phyloP scores from a whole-genome alignment of 306 rosid species.

The Casuarina cunninghamiana region DNA sequence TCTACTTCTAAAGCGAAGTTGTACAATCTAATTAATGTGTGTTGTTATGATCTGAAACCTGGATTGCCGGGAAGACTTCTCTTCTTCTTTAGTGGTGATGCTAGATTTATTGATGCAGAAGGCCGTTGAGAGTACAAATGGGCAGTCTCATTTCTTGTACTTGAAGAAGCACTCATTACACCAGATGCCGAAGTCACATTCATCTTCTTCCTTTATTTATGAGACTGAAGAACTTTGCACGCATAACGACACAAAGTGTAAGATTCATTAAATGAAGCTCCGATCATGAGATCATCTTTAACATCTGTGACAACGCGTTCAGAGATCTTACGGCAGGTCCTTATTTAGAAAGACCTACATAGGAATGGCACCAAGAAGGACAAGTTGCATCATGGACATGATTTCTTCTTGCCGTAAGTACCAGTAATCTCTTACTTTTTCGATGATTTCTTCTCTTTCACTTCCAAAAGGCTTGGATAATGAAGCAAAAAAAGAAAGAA shows the following conservation, averaged over 20 bases:
- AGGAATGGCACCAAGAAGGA: not conserved
- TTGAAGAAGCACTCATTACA: conserved; percentile 67
- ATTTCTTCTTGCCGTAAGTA: conserved; percentile 17
- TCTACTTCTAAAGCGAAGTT: too few species aligned
- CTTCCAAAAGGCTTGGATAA: conserved; percentile 17
- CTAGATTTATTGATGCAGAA: conserved; percentile 52
- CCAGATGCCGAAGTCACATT: conserved; percentile 67
- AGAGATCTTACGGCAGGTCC: conserved; percentile 49
- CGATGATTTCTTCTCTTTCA: conserved; percentile 18
- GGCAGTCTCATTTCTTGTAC: conserved; percentile 43
- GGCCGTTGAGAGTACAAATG: conserved; percentile 45
- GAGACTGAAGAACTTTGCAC: conserved; percentile 17
- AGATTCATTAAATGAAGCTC: conserved; percentile 18
- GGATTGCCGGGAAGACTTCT: conserved; percentile 86
- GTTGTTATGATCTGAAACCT: conserved; percentile 41
- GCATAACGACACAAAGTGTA: conserved; percentile 11
- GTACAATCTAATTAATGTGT: too few species aligned
- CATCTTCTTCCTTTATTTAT: conserved; percentile 36
- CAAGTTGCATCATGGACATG: conserved; percentile 4
- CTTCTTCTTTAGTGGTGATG: conserved; percentile 62
- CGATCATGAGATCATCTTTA: conserved; percentile 13
- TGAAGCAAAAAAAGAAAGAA: not conserved
- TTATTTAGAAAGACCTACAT: conserved; percentile 13
- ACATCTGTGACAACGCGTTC: conserved; percentile 18
- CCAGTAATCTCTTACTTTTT: conserved; percentile 3